Base-by-base conservation (phyloP, 2,329 filamentous ascomycete genomes). In the Ascomycota sp. region DNA sequence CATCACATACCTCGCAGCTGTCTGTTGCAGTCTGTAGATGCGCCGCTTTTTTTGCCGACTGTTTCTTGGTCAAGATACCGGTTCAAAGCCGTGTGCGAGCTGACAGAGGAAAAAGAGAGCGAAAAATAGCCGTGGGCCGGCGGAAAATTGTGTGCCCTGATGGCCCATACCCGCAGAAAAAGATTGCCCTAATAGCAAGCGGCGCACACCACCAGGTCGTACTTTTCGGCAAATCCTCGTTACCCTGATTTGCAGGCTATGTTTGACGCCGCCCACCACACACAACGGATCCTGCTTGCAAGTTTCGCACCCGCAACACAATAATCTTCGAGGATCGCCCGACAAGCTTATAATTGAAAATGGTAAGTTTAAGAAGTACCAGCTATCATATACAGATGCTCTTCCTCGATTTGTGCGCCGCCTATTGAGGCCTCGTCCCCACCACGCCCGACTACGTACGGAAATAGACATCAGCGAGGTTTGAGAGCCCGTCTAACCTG, bases 281-380 rank as follows among this genome's bases (percentile, higher is more conserved):
- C 19, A 35, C 27, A 35, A 33, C 30, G 39, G 27, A 31, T 38
- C 43, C 43, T 39, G 35, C 29, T 32, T 25, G 19, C 44, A 17
- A 17, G 15, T 17, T 17, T 4, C 15, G 15, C 15, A 17, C 41
- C 47, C 42, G 42, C 40, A 45, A 51, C 45, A 51, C 44, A 17
- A 44, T 42, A 49, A 65, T 70, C 67, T 72, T 72, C 68, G 68
- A 72, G 68, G 68, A 72, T 71, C 65, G 65, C 59, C 63, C 65
- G 66, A 65, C 66, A 63, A 57, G 55, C 57, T 50, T 49, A 48
- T 53, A 44, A 57, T 52, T 52, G 61, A 70, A 66, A 56, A 72
- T 72, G 68, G 68, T 72, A 52, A 58, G 67, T 58, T 3, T 5
- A 4, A 17, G 15, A 17, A 3, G 3, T 3, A 17, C 15, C 15